Base-by-base conservation (phyloP, 164 flowering plant species). In the Stephania japonica region DNA sequence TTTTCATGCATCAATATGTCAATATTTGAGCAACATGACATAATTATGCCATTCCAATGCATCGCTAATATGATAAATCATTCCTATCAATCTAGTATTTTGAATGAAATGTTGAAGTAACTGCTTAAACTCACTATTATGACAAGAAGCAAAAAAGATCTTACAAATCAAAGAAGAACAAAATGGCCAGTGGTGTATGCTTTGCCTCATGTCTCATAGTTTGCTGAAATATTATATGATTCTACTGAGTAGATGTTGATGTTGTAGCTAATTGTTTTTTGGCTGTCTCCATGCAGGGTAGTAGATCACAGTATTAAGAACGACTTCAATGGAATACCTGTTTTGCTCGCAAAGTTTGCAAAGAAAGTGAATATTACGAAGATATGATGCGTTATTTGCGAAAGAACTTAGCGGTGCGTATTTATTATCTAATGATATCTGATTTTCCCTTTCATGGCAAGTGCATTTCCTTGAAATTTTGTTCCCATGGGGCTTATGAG, bases 361-460 rank as follows among this genome's bases (percentile, higher is more conserved):
- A 88, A 82, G 99, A 95, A 84, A 76, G 86, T 72, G 99, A 95
- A 83, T 95, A 91, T 81, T 93, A 95, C 82, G 99, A 95, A 82
- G 98, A 91, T 56, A 87, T 95, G 98, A 91, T 95, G 97, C 94
- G 94, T 68, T 95, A 95, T 79, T 79, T 95, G 85, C 89, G 97
- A 77, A 93, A 78, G 84, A 93, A 88, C 81, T 81, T 95, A 69
- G 99, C 97, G 81, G 99, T 93, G 77, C 50, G 97, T 82, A 47
- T 44, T 72, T 59, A 74, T 32, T 32, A 43, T 23, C 73, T 25
- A 42, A 32, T 0, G 38, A 32, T 56, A 21, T 6, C 8, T 56
- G 3, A 41, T 70, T 74, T 42, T 7, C 62, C 14, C 53, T 69
- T 62, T 62, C 38, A 44, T 70, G 44, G 63, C 38, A 70, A 8